Evolutionary conservation across 2,329 filamentous ascomycete genomes (phyloP), one percentile per base, ranked within the genome.

Genomic region (Aspergillus thermomutatus): DNA sequence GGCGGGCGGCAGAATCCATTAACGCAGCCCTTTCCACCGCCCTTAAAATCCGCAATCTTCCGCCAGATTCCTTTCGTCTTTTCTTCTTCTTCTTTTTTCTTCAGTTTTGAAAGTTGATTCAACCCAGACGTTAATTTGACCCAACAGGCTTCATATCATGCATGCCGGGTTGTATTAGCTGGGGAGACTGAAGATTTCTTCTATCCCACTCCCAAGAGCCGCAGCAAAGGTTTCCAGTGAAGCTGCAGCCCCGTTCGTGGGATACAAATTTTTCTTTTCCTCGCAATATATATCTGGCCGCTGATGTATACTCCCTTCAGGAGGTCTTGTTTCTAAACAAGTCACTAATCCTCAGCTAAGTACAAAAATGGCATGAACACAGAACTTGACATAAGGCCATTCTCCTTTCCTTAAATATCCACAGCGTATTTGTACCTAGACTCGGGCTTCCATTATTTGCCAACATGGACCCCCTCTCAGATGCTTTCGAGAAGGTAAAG

Each of bases 91-190:
- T 73, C 69, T 72, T 72, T 73, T 72, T 73, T 72, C 67, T 69
- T 69, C 67, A 74, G 62, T 72, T 69, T 65, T 72, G 76, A 83
- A 85, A 84, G 81, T 84, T 84, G 76, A 78, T 66, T 70, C 71
- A 80, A 80, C 77, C 75, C 77, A 57, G 75, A 73, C 72, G 73
- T 72, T 73, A 80, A 84, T 85, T 85, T 85, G 83, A 83, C 83
- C 77, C 76, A 72, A 70, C 79, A 79, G 71, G 73, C 79, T 60
- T 59, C 63, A 60, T 67, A 70, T 68, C 68, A 77, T 82, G 80
- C 78, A 77, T 79, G 78, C 73, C 72, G 80, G 78, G 84, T 85
- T 87, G 85, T 77, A 80, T 75, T 78, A 77, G 72, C 75, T 78
- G 77, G 79, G 78, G 68, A 80, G 77, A 80, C 70, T 57, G 70